Percentiles rank a stretch among this genome's conserved stretches.
phyloP scores from a whole-genome alignment of 306 rosid genomes.

The Clitoria ternatea region DNA sequence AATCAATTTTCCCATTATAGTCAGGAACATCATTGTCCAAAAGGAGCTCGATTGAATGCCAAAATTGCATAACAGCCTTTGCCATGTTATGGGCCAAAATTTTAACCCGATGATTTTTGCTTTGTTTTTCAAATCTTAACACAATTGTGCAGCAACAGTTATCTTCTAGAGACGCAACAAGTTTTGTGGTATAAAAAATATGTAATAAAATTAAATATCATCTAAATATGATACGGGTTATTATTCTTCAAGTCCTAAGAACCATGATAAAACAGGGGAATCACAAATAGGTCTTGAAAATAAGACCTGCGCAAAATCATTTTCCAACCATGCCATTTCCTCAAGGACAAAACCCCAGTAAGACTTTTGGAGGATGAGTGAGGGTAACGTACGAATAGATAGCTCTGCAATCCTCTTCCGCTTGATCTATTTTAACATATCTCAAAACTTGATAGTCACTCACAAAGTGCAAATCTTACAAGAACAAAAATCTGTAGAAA shows the following conservation, averaged over 20 bases:
- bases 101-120: constrained; percentile 46
- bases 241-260: not conserved
- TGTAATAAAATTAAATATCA: constrained; percentile 1
- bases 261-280: not conserved
- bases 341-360: constrained; percentile 96
- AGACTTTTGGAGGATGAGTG: constrained; percentile 55
- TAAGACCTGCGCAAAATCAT: constrained; percentile 94
- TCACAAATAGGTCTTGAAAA: constrained; percentile 24
- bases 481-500: constrained; percentile 16
- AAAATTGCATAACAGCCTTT: constrained; percentile 87
- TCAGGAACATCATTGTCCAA: constrained; percentile 33
- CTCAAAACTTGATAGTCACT: constrained; percentile 28
- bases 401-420: constrained; percentile 89
- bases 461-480: constrained; percentile 8
- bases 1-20: constrained; percentile 29
- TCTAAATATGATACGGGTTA: not conserved
- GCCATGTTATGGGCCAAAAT: constrained; percentile 75
- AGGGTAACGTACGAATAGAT: constrained; percentile 55
- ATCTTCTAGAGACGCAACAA: constrained; percentile 82
- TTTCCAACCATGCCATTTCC: constrained; percentile 99
- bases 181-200: constrained; percentile 6
- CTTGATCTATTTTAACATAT: constrained; percentile 61
- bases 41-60: constrained; percentile 80
- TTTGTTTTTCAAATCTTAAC: constrained; percentile 63
- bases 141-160: constrained; percentile 77